A percentile compares a stretch with the other conserved stretches of the same genome.
phyloP scores from a whole-genome alignment of 108 stramenopile species.

The Cyclotella baltica region DNA sequence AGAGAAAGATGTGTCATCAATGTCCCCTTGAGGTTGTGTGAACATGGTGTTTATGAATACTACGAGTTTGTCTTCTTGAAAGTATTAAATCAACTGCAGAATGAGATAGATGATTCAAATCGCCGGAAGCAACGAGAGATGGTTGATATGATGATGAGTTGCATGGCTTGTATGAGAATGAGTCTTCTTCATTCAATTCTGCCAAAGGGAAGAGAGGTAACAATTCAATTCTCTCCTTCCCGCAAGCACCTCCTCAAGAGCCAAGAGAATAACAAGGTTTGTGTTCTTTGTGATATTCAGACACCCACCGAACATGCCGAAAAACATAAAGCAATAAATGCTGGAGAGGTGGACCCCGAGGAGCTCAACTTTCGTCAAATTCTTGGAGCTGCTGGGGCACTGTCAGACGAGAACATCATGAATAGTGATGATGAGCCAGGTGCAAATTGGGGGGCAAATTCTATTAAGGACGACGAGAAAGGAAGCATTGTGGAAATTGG shows the following conservation, averaged over 20 bases:
- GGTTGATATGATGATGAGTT: slow-evolving; percentile 47
- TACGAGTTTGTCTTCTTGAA: slow-evolving; percentile 40
- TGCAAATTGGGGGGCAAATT: not conserved
- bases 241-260: slow-evolving; percentile 30
- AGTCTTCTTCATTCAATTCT: slow-evolving; percentile 35
- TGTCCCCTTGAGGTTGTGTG: slow-evolving; percentile 12
- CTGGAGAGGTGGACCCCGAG: slow-evolving; percentile 13
- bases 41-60: slow-evolving; percentile 44
- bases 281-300: slow-evolving; percentile 31
- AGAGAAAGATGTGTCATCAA: slow-evolving; percentile 11
- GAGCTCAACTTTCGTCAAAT: slow-evolving; percentile 19
- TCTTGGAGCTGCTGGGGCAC: slow-evolving; percentile 3
- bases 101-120: slow-evolving; percentile 24
- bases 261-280: slow-evolving; percentile 29
- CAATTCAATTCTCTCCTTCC: slow-evolving; percentile 42
- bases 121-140: slow-evolving; percentile 26
- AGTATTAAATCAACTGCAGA: slow-evolving; percentile 24
- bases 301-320: slow-evolving; percentile 39
- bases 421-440: slow-evolving; percentile 22
- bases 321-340: slow-evolving; percentile 5
- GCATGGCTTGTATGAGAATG: slow-evolving; percentile 48
- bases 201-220: slow-evolving; percentile 43
- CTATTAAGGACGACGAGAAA: not conserved
- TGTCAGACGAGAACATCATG: slow-evolving; percentile 24
- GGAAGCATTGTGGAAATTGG: slow-evolving; percentile 13